phyloP scores from a whole-genome alignment of 2,329 filamentous ascomycete genomes.

The Stagonosporopsis chrysanthemi region DNA sequence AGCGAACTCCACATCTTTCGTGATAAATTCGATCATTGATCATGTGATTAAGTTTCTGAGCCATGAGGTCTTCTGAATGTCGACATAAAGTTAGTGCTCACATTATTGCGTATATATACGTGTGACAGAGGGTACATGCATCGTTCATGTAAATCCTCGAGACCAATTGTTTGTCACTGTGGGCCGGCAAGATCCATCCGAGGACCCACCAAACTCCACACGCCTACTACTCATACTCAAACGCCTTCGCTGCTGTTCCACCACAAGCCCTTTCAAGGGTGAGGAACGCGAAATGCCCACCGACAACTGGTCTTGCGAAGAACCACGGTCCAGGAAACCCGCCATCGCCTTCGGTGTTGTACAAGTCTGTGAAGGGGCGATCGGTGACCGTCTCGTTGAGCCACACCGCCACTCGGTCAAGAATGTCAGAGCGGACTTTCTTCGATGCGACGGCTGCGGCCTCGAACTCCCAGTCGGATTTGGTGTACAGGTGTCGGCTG shows the following conservation, averaged over 20 bases:
- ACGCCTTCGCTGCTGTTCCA: constrained; percentile 50
- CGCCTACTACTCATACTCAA: neutral
- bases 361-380: constrained; percentile 80
- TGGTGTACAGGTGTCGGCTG: constrained; percentile 82
- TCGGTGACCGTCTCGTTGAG: constrained; percentile 82
- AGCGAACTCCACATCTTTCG: neutral
- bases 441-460: constrained; percentile 79
- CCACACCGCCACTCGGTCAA: constrained; percentile 79
- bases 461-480: constrained; percentile 92
- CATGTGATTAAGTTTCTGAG: neutral
- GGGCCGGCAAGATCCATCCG: neutral
- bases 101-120: neutral
- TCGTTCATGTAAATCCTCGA: neutral
- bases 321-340: constrained; percentile 78
- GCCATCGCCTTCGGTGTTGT: constrained; percentile 79
- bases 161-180: neutral
- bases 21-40: neutral
- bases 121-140: no score
- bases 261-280: constrained; percentile 82
- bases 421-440: constrained; percentile 72
- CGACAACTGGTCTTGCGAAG: constrained; percentile 82
- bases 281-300: constrained; percentile 85
- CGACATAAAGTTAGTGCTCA: constrained; percentile 4
- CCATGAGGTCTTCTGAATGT: constrained; percentile 2
- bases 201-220: neutral